phyloP scores from a whole-genome alignment of 2,329 filamentous ascomycete species.

The Pseudopithomyces maydicus region DNA sequence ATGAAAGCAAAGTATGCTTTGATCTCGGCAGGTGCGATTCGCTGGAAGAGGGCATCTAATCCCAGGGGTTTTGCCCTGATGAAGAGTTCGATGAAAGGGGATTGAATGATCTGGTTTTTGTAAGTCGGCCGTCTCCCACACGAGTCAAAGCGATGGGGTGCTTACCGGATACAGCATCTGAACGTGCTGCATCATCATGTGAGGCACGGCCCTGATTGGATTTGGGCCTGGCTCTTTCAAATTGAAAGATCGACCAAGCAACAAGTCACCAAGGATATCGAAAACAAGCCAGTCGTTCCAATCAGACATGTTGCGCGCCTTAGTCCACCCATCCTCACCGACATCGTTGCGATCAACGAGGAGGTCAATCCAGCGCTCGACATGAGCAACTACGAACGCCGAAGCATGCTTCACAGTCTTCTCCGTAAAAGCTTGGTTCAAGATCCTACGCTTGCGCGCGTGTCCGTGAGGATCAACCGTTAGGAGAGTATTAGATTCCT shows the following conservation, averaged over 20 bases:
- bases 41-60: neutral
- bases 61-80: constrained; percentile 11
- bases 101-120: constrained; percentile 8
- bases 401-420: constrained; percentile 11
- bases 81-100: constrained; percentile 10
- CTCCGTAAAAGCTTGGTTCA: constrained; percentile 16
- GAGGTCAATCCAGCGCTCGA: constrained; percentile 12
- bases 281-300: constrained; percentile 42
- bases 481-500: constrained; percentile 4
- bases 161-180: constrained; percentile 11
- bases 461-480: constrained; percentile 8
- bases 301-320: constrained; percentile 6
- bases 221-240: constrained; percentile 29
- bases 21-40: neutral
- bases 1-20: constrained; percentile 12
- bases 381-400: constrained; percentile 2
- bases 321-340: constrained; percentile 6
- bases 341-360: neutral
- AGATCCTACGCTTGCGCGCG: constrained; percentile 7
- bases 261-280: constrained; percentile 51
- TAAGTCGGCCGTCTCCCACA: neutral
- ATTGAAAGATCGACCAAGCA: constrained; percentile 39
- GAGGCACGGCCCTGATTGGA: constrained; percentile 4
- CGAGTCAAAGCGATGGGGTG: neutral
- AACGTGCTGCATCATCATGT: constrained; percentile 1